phyloP scores from a whole-genome alignment of 257 asterid species.

The Salvia miltiorrhiza region DNA sequence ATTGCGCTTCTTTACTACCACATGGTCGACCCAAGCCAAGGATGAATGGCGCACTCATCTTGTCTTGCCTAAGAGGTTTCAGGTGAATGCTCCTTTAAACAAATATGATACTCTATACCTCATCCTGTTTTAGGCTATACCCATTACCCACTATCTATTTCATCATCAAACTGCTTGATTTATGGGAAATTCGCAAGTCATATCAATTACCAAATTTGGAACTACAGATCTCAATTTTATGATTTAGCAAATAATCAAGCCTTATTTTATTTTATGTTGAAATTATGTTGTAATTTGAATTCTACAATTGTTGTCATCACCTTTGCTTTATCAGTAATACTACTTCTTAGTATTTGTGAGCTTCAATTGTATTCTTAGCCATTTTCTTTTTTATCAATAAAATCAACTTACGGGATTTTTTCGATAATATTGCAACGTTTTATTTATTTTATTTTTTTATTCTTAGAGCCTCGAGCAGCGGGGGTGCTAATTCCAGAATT shows the following conservation, averaged over 20 bases:
- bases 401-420: too few relatives aligned
- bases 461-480: too few relatives aligned
- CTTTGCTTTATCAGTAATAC: not conserved
- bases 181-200: not conserved
- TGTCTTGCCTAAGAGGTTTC: constrained; percentile 54
- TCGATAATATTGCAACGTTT: too few relatives aligned
- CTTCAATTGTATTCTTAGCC: too few relatives aligned
- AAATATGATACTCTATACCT: constrained; percentile 36
- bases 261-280: not conserved
- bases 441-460: too few relatives aligned
- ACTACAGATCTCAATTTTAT: not conserved
- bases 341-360: too few relatives aligned
- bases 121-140: constrained; percentile 72
- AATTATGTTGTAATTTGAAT: not conserved
- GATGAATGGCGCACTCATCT: constrained; percentile 69
- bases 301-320: not conserved
- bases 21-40: constrained; percentile 74
- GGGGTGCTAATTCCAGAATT: too few relatives aligned
- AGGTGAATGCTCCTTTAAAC: constrained; percentile 57
- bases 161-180: constrained; percentile 40
- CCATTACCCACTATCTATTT: constrained; percentile 74
- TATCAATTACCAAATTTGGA: not conserved
- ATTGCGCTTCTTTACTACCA: constrained; percentile 53
- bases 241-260: not conserved
- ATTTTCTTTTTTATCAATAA: too few relatives aligned